Base-by-base conservation (phyloP, 2,329 filamentous ascomycete species). In the Penicillium sp. region DNA sequence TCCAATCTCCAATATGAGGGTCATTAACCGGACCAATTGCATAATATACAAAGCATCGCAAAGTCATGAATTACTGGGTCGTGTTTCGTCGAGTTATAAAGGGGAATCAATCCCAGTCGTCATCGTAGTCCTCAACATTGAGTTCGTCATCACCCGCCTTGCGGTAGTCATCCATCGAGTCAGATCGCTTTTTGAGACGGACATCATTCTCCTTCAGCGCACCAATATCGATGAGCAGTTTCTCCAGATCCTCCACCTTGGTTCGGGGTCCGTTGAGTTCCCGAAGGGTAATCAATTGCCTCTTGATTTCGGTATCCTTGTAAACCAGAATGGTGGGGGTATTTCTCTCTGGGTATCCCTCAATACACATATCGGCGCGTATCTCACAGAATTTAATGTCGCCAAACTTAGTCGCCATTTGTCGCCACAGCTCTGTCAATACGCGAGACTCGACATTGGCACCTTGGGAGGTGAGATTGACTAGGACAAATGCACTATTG, bases 331-430 rank as follows among this genome's bases (percentile, higher is more conserved):
- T 91, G 0, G 94, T 99, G 1, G 94, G 94, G 54, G 92, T 96
- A 72, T 99, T 99, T 53, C 84, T 83, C 67, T 97, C 94, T 1
- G 94, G 94, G 73, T 99, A 99, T 36, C 91, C 91, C 72, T 97
- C 94, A 64, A 99, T 97, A 54, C 94, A 96, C 77, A 97, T 86
- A 69, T 91, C 87, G 6, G 88, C 94, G 64, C 88, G 85, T 64
- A 99, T 97, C 77, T 97, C 91, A 73, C 93, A 97, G 75, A 99
- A 99, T 77, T 99, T 99, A 73, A 99, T 80, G 61, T 99, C 93
- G 18, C 92, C 91, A 69, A 92, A 99, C 67, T 93, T 91, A 55
- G 76, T 77, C 1, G 94, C 93, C 36, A 94, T 83, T 67, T 92
- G 86, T 31, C 88, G 82, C 92, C 93, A 99, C 18, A 97, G 80